Percentiles rank a stretch among this genome's conserved stretches.
These are phyloP conservation scores for Tylopilus intermedius DNA, from an alignment of 768 basidiomycete genomes.

Conservation along the genomic window DNA sequence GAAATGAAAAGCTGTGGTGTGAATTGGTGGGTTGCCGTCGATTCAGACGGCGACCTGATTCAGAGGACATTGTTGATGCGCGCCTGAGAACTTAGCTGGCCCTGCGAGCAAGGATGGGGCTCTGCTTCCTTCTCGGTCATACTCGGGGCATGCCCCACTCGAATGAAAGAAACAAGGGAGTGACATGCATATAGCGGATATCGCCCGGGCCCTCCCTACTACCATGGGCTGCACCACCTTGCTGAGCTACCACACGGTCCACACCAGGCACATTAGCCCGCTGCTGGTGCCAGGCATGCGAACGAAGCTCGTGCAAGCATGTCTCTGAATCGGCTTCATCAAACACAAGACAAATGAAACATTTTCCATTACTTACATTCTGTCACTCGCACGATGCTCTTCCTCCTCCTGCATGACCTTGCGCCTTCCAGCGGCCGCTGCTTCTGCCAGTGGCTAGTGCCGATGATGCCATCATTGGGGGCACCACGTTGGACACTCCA, in stretches of 20 bases:
- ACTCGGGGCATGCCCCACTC: conserved; percentile 39
- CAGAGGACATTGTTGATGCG: no score
- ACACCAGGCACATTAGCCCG: conserved; percentile 49
- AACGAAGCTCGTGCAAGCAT: conserved; percentile 60
- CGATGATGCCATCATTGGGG: conserved; percentile 59
- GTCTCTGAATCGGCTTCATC: conserved; percentile 16
- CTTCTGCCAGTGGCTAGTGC: conserved; percentile 62
- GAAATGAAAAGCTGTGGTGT: no score
- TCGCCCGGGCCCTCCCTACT: conserved; percentile 42
- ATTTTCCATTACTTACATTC: conserved; percentile 59
- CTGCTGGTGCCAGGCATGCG: conserved; percentile 81
- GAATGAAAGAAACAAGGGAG: conserved; percentile 31
- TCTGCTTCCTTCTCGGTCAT: conserved; percentile 41
- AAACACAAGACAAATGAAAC: conserved; percentile 11
- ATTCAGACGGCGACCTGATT: no score
- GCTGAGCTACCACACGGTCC: conserved; percentile 44
- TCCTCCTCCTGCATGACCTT: conserved; percentile 85
- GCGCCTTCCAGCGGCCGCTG: conserved; percentile 56
- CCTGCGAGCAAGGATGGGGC: no score
- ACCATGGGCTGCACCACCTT: conserved; percentile 36
- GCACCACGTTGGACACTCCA: conserved; percentile 86
- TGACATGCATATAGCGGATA: conserved; percentile 37
- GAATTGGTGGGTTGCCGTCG: no score
- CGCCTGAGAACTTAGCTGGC: no score
- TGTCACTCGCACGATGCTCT: conserved; percentile 74